Conservation (phyloP, 495 filamentous ascomycete species). For the Neurospora sp. region DNA sequence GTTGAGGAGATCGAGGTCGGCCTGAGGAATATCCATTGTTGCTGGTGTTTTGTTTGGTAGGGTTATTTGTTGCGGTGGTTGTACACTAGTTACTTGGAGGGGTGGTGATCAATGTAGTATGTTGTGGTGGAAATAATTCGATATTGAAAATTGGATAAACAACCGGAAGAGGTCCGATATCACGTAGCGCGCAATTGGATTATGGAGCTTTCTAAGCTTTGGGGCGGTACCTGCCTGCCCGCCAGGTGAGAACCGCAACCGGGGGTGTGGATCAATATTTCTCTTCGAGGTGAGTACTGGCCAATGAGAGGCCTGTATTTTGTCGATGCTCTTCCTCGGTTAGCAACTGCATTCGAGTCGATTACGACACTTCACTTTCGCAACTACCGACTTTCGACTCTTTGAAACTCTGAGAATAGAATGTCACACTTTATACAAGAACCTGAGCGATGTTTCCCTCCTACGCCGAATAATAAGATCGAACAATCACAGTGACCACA, state of each 20-base stretch:
- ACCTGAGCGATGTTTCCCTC: background rate
- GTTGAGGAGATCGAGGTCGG: slow-evolving; percentile 63
- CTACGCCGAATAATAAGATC: background rate
- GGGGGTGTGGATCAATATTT: background rate
- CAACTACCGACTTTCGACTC: background rate
- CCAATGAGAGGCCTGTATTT: slow-evolving; percentile 8
- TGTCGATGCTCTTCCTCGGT: background rate
- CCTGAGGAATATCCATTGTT: slow-evolving; percentile 36
- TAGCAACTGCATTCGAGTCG: background rate
- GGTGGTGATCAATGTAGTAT: background rate
- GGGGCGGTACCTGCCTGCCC: background rate
- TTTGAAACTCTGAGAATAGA: background rate
- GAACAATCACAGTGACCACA: background rate
- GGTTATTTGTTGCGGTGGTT: background rate
- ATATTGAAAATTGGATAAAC: background rate
- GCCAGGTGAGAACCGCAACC: background rate
- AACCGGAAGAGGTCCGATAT: background rate
- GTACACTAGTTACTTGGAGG: background rate
- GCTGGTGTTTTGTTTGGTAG: background rate
- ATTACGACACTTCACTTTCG: background rate
- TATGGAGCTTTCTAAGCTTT: background rate
- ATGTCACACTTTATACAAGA: background rate
- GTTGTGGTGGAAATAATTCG: background rate
- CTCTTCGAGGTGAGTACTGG: slow-evolving; percentile 4
- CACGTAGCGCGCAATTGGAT: background rate